phyloP scores from a whole-genome alignment of 306 rosid genomes.

The Sphenostylis stenocarpa region DNA sequence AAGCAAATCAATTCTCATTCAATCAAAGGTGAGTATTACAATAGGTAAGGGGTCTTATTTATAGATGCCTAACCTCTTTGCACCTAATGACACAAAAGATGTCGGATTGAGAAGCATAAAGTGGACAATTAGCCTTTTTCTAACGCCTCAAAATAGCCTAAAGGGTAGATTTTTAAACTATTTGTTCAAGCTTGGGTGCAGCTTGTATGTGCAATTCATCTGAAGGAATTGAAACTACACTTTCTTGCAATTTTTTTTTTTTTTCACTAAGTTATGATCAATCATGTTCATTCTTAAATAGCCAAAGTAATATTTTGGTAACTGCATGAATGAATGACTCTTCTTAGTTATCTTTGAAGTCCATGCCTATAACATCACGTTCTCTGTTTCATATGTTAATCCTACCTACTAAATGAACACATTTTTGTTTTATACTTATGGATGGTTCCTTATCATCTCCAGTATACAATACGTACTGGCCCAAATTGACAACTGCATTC shows the following conservation, averaged over 20 bases:
- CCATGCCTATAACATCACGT: background rate
- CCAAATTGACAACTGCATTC: constrained; percentile 66
- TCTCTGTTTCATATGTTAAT: background rate
- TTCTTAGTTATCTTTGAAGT: background rate
- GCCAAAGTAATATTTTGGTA: background rate
- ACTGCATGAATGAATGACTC: background rate
- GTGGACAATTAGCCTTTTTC: too few species aligned
- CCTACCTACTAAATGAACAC: background rate
- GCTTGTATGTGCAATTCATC: too few species aligned
- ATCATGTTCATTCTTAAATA: background rate
- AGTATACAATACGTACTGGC: constrained; percentile 59
- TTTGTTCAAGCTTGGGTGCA: too few species aligned
- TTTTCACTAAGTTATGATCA: background rate
- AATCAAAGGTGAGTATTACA: too few species aligned
- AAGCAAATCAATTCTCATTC: too few species aligned
- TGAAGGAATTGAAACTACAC: background rate
- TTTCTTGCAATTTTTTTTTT: background rate
- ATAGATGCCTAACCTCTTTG: too few species aligned
- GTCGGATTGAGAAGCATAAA: too few species aligned
- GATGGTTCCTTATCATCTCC: constrained; percentile 35
- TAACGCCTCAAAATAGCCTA: too few species aligned
- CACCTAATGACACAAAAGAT: too few species aligned
- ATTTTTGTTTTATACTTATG: constrained; percentile 7
- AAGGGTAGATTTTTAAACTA: too few species aligned
- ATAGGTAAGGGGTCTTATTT: too few species aligned